Conservation (phyloP, 139 green algal species). For the Coccomyxa sp. region DNA sequence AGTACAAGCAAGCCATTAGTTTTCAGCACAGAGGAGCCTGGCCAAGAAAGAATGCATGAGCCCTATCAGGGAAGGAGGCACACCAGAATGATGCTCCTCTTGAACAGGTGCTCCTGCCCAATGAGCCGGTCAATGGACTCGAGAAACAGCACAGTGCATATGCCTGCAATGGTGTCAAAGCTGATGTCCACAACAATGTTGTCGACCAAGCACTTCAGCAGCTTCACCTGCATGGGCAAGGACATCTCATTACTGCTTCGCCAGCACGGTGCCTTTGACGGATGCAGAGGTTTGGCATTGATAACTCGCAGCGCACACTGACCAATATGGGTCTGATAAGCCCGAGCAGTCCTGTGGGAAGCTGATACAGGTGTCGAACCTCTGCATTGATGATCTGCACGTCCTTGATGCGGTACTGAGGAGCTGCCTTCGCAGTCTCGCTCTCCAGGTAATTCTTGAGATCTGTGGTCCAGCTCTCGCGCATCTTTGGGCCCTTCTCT, state of each 20-base stretch:
- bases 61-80: no score
- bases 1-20: not conserved
- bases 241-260: not conserved
- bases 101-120: slow-evolving; percentile 84
- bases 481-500: slow-evolving; percentile 22
- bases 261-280: no score
- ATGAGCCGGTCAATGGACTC: slow-evolving; percentile 80
- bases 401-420: slow-evolving; percentile 65
- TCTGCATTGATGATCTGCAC: slow-evolving; percentile 88
- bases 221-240: slow-evolving; percentile 60
- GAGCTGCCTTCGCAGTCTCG: slow-evolving; percentile 50
- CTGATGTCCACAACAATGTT: slow-evolving; percentile 97
- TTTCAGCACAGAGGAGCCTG: no score
- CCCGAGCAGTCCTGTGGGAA: no score
- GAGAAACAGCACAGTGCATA: slow-evolving; percentile 90
- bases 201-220: slow-evolving; percentile 94
- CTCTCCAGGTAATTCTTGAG: slow-evolving; percentile 59
- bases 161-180: slow-evolving; percentile 89
- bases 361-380: no score
- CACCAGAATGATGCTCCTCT: slow-evolving; percentile 91
- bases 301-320: no score
- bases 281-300: no score
- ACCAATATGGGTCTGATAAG: no score
- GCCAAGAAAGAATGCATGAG: no score
- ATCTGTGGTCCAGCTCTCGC: slow-evolving; percentile 60